Evolutionary conservation across 306 rosid genomes (phyloP).

Genomic region (Lablab purpureus): DNA sequence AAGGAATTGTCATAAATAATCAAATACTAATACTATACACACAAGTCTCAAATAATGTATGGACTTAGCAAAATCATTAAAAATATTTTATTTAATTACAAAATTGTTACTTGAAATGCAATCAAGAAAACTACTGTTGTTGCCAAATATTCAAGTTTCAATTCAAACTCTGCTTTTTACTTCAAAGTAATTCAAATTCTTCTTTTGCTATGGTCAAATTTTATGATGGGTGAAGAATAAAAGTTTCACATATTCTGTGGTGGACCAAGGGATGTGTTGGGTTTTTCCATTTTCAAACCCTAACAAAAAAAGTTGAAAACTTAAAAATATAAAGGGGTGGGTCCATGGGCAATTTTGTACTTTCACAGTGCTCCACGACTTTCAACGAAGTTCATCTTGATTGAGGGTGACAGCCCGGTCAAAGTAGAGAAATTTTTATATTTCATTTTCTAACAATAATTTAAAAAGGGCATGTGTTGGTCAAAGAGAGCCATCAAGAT

Average conservation of each 20-base stretch:
- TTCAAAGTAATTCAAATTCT: not conserved
- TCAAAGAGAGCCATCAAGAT: conserved; percentile 67
- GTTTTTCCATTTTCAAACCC: conserved; percentile 7
- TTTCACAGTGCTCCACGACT: conserved; percentile 28
- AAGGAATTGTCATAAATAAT: not conserved
- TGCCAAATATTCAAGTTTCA: not conserved
- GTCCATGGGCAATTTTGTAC: conserved; percentile 49
- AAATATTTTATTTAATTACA: not conserved
- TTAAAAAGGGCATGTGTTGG: conserved; percentile 53
- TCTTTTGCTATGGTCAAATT: not conserved
- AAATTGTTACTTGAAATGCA: not conserved
- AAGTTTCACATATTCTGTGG: not conserved
- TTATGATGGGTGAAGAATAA: not conserved
- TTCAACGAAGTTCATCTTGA: conserved; percentile 81
- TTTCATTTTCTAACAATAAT: conserved; percentile 36
- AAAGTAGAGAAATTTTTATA: conserved; percentile 58
- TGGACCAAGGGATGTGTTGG: conserved; percentile 27
- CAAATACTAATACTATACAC: not conserved
- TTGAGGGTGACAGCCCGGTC: conserved; percentile 80
- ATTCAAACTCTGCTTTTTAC: not conserved
- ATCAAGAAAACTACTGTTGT: not conserved
- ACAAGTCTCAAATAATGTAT: not conserved
- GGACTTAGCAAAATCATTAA: not conserved
- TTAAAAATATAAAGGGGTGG: not conserved
- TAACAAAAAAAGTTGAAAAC: not conserved